Evolutionary conservation across 352 stramenopile species (phyloP).

Genomic region (Pythium folliculosum): DNA sequence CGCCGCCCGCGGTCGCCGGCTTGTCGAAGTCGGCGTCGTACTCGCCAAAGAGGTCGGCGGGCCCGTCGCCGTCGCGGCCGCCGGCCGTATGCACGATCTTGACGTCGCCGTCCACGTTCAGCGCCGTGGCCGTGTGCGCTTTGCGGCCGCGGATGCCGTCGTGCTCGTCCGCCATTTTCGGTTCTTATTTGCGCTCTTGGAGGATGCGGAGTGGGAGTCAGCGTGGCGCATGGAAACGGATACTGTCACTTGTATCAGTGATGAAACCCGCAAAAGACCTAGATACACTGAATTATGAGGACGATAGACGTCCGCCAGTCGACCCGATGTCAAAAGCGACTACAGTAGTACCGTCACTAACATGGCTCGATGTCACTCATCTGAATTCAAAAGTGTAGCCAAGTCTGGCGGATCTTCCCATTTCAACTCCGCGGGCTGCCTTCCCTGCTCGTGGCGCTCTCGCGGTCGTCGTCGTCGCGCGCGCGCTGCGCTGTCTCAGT

Average conservation of each 20-base stretch:
- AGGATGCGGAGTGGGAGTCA: conserved; percentile 10
- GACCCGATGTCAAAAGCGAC: too few relatives aligned
- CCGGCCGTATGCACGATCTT: conserved; percentile 8
- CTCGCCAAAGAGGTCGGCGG: conserved; percentile 8
- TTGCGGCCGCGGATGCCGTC: conserved; percentile 72
- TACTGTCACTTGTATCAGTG: background rate
- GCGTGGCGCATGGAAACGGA: conserved; percentile 2
- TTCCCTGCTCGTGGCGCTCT: background rate
- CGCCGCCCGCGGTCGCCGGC: conserved; percentile 10
- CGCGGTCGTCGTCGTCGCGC: background rate
- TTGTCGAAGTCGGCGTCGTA: conserved; percentile 22
- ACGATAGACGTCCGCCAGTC: too few relatives aligned
- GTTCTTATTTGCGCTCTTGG: background rate
- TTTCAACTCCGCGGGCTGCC: background rate
- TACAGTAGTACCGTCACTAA: too few relatives aligned
- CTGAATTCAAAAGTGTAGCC: background rate
- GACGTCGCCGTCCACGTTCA: conserved; percentile 18
- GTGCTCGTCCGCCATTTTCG: conserved; percentile 35
- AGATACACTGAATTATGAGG: background rate
- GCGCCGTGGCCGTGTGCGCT: conserved; percentile 27
- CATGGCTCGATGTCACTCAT: too few relatives aligned
- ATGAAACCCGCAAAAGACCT: background rate
- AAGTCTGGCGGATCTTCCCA: background rate
- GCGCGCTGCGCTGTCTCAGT: background rate
- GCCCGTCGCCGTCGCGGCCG: background rate